Evolutionary conservation across 768 basidiomycete genomes (phyloP).

Genomic region (Terana coerulea): DNA sequence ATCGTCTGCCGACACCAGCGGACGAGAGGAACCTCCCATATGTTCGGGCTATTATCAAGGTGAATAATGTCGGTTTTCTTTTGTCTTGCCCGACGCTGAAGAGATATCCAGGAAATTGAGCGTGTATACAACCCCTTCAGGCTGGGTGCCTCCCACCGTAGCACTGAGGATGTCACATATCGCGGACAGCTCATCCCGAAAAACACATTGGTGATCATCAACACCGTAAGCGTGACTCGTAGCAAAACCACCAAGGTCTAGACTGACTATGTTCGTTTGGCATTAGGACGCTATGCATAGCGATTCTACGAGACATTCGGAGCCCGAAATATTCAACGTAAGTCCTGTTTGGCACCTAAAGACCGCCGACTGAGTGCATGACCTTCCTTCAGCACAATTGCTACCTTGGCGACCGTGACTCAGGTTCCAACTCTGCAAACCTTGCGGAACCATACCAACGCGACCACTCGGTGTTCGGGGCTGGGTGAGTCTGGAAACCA

Average conservation of each 20-base stretch:
- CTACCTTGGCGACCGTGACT: slow-evolving; percentile 34
- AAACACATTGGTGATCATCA: slow-evolving; percentile 22
- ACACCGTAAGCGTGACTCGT: slow-evolving; percentile 6
- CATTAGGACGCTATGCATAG: slow-evolving; percentile 17
- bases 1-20: neutral
- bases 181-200: slow-evolving; percentile 26
- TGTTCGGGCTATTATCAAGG: slow-evolving; percentile 24
- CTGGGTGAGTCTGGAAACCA: neutral
- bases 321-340: slow-evolving; percentile 30
- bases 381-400: slow-evolving; percentile 36
- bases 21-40: neutral
- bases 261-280: neutral
- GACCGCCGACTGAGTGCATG: neutral
- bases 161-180: slow-evolving; percentile 27
- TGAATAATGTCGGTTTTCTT: slow-evolving; percentile 18
- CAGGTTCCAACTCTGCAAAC: slow-evolving; percentile 40
- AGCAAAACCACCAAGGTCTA: neutral
- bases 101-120: slow-evolving; percentile 12
- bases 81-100: neutral
- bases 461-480: neutral
- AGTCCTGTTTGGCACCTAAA: neutral
- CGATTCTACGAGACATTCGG: slow-evolving; percentile 32
- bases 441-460: slow-evolving; percentile 29
- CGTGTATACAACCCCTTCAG: slow-evolving; percentile 23
- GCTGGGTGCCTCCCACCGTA: slow-evolving; percentile 24